Conservation (phyloP, 2,329 filamentous ascomycete species). For the Colletotrichum siamense region DNA sequence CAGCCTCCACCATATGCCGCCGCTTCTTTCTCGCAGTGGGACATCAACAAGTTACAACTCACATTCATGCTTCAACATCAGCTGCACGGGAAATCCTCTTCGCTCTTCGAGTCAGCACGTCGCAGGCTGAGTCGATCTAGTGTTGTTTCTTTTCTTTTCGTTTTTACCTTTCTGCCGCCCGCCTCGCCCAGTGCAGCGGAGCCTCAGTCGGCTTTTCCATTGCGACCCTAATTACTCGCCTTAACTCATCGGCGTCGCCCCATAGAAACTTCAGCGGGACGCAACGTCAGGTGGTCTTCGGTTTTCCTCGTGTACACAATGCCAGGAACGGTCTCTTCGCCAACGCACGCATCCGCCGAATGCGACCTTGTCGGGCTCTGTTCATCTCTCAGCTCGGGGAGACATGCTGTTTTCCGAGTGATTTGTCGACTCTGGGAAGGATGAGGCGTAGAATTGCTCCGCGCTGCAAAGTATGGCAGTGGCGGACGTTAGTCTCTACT, state of each 20-base stretch:
- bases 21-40: neutral
- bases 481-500: neutral
- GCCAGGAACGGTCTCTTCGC: slow-evolving; percentile 3
- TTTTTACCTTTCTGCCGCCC: neutral
- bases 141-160: neutral
- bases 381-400: neutral
- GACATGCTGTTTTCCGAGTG: neutral
- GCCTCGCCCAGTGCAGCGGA: neutral
- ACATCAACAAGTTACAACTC: neutral
- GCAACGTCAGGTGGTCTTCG: slow-evolving; percentile 9
- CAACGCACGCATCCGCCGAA: neutral
- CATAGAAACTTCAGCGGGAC: neutral
- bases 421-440: neutral
- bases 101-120: neutral
- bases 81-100: neutral
- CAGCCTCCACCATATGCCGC: neutral
- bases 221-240: neutral
- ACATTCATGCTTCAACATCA: neutral
- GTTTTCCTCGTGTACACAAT: neutral
- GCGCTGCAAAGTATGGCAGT: neutral
- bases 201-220: neutral
- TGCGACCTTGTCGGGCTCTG: neutral
- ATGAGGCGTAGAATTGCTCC: neutral
- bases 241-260: neutral
- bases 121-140: neutral